A percentile compares a stretch with the other conserved stretches of the same genome.
These are phyloP conservation scores for Kipferlia bialata DNA, from an alignment of 78 protist genomes.

Conservation along the genomic window DNA sequence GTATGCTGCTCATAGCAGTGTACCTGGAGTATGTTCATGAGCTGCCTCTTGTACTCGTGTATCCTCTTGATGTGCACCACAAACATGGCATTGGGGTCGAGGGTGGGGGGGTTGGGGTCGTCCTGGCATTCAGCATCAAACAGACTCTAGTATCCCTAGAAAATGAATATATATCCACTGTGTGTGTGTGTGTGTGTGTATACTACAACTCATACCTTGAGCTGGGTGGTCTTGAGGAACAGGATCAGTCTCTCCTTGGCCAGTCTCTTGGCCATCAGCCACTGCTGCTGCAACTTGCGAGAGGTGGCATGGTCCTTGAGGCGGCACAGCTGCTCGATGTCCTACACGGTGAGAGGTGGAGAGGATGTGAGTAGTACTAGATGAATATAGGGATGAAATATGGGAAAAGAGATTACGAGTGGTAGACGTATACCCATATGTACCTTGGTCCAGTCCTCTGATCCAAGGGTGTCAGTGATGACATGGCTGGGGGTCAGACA, in stretches of 20 bases:
- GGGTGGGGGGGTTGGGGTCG: too few relatives aligned
- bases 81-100: constrained; percentile 59
- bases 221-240: too few relatives aligned
- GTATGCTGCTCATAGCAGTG: not conserved
- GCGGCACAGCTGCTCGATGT: constrained; percentile 42
- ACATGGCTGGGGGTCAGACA: not conserved
- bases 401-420: too few relatives aligned
- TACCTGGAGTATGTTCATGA: constrained; percentile 49
- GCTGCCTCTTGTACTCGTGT: constrained; percentile 88
- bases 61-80: constrained; percentile 69
- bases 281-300: constrained; percentile 25
- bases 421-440: too few relatives aligned
- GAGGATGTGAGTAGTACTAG: too few relatives aligned
- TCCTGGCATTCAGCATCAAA: too few relatives aligned
- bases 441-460: constrained; percentile 57
- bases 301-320: constrained; percentile 47
- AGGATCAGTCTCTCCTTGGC: constrained; percentile 63
- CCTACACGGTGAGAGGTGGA: too few relatives aligned
- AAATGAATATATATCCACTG: too few relatives aligned
- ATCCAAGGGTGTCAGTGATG: constrained; percentile 39
- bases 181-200: too few relatives aligned
- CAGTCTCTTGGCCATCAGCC: constrained; percentile 29
- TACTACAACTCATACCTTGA: too few relatives aligned
- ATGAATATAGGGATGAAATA: too few relatives aligned
- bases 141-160: too few relatives aligned